Evolutionary conservation across 352 stramenopile species (phyloP), one percentile per base, ranked within the genome.

Genomic region (Globisporangium perplexum): DNA sequence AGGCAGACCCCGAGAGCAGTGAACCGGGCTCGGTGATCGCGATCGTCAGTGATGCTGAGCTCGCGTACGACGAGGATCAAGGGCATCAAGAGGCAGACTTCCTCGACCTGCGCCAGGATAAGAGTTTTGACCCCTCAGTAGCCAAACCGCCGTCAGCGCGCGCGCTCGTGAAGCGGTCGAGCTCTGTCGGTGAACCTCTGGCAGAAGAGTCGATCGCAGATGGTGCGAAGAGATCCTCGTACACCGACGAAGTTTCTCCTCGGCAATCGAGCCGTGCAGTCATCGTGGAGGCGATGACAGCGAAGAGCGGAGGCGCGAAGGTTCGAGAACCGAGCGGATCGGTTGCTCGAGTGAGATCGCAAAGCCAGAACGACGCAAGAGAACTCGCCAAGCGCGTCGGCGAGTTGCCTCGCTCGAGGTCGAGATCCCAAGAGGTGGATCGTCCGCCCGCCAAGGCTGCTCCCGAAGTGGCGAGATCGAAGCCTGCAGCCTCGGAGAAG

Each of bases 11-110:
- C 3, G 46, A 45, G 22, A 60, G 20, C 26, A 39, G 18, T 11
- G 30, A 36, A 11, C 18, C 55, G 7, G 55, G 24, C 2, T 50
- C 38, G 15, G 22, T 36, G 10, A 18, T 22, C 14, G 33, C 28
- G 30, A 38, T 43, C 15, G 42, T 50, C 5, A 53, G 39, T n/a
- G 47, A 42, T 1, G 53, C 45, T 1, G 53, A 53, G 20, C 28
- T 59, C 20, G 35, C 51, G 24, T 59, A 48, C 15, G 4, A 35
- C 6, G 38, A 44, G 23, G 35, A 47, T 3, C 53, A 59, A 30
- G 53, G 36, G 10, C 53, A 48, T 22, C 53, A 59, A 23, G 53
- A 59, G 8, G 46, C 36, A 3, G 53, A 59, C n/a, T 59, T 59
- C 18, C 3, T 59, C 4, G 53, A 49, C 14, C 18, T 22, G 4